Evolutionary conservation across 306 rosid genomes (phyloP).

Genomic region (Medicago arabica): DNA sequence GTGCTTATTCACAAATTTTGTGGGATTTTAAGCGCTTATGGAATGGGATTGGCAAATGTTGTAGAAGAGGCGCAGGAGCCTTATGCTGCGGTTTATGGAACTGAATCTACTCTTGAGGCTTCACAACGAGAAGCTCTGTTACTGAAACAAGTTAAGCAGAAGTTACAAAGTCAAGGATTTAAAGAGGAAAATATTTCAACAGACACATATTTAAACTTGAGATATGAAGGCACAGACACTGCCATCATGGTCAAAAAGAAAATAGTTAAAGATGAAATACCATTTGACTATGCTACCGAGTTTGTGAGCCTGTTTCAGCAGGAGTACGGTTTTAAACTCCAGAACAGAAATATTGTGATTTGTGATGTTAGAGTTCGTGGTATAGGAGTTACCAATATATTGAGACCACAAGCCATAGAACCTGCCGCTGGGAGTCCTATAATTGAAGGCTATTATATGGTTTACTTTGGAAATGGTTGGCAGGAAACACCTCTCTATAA

Average conservation of each 20-base stretch:
- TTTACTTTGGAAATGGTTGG: constrained; percentile 86
- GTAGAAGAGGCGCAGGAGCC: constrained; percentile 96
- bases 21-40: constrained; percentile 95
- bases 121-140: constrained; percentile 66
- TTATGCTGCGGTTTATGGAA: constrained; percentile 71
- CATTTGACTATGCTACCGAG: constrained; percentile 66
- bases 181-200: constrained; percentile 66
- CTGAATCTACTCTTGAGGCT: constrained; percentile 64
- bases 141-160: constrained; percentile 69
- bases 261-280: constrained; percentile 49
- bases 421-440: constrained; percentile 56
- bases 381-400: constrained; percentile 82
- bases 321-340: constrained; percentile 88
- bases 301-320: constrained; percentile 75
- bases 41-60: constrained; percentile 99
- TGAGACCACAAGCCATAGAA: constrained; percentile 70
- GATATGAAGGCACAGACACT: constrained; percentile 97
- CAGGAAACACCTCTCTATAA: constrained; percentile 79
- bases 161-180: constrained; percentile 80
- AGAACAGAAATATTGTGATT: constrained; percentile 71
- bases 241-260: constrained; percentile 84
- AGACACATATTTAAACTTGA: constrained; percentile 82
- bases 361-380: constrained; percentile 90
- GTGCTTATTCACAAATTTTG: constrained; percentile 87
- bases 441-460: constrained; percentile 75